These are phyloP conservation scores for Rosa persica DNA, from an alignment of 306 rosid species.

Conservation along the genomic window DNA sequence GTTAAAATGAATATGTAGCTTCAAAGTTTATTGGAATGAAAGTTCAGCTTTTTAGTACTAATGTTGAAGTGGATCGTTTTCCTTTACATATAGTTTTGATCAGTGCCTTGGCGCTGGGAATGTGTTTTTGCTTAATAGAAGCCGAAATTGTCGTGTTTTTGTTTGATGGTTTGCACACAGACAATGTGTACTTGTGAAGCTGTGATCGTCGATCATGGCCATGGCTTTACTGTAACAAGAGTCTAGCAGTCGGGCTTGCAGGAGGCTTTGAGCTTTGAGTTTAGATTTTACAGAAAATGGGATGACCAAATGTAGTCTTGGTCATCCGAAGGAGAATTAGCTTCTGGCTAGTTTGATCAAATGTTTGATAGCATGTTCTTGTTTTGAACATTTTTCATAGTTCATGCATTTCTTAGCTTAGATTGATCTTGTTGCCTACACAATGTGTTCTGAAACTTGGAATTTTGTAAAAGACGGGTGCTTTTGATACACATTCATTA, in stretches of 20 bases:
- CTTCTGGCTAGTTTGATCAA: no score
- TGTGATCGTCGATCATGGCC: neutral
- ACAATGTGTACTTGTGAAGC: neutral
- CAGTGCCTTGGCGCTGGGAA: neutral
- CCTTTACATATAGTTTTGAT: neutral
- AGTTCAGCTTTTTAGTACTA: neutral
- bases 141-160: neutral
- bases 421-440: neutral
- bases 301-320: no score
- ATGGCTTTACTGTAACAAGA: neutral
- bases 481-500: neutral
- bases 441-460: neutral
- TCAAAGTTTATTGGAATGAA: neutral
- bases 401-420: neutral
- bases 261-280: neutral
- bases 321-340: no score
- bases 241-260: neutral
- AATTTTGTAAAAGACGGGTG: neutral
- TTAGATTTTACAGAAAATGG: no score
- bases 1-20: neutral
- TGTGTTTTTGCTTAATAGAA: neutral
- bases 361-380: neutral
- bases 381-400: neutral
- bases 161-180: neutral
- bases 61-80: neutral